These are phyloP conservation scores for Diplotaxis tenuifolia DNA, from an alignment of 345 rosid genomes.

Conservation along the genomic window DNA sequence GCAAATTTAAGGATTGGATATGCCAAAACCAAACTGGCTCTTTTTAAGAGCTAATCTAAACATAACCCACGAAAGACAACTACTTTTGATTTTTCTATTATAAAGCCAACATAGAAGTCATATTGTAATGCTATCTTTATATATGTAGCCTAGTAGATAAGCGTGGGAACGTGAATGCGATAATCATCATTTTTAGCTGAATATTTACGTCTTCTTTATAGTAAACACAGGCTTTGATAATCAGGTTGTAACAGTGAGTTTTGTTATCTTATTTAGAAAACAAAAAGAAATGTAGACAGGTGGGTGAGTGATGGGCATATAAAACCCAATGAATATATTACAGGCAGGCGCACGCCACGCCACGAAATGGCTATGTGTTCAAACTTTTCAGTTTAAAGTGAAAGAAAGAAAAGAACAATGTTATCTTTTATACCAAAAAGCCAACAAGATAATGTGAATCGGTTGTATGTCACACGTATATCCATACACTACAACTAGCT, in stretches of 20 bases:
- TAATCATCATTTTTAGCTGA: not conserved
- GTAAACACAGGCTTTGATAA: too few relatives aligned
- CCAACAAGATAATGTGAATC: conserved; percentile 4
- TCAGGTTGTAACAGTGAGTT: too few relatives aligned
- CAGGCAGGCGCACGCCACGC: conserved; percentile 1
- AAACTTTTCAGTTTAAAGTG: not conserved
- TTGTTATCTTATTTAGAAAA: too few relatives aligned
- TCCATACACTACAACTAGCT: not conserved
- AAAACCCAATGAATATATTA: not conserved
- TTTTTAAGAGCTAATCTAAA: conserved; percentile 1
- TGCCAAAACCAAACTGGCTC: not conserved
- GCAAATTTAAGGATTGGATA: conserved; percentile 1
- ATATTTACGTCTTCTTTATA: not conserved
- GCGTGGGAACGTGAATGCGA: not conserved
- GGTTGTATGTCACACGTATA: conserved; percentile 8
- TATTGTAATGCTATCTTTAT: not conserved
- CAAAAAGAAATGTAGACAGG: too few relatives aligned
- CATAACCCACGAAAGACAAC: not conserved
- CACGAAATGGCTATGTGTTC: not conserved
- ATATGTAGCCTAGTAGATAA: not conserved
- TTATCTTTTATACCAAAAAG: conserved; percentile 1
- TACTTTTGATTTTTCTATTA: conserved; percentile 11
- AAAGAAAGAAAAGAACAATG: not conserved
- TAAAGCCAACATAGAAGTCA: not conserved
- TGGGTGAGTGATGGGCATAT: not conserved